phyloP scores from a whole-genome alignment of 306 rosid species.

The Lupinus albus region DNA sequence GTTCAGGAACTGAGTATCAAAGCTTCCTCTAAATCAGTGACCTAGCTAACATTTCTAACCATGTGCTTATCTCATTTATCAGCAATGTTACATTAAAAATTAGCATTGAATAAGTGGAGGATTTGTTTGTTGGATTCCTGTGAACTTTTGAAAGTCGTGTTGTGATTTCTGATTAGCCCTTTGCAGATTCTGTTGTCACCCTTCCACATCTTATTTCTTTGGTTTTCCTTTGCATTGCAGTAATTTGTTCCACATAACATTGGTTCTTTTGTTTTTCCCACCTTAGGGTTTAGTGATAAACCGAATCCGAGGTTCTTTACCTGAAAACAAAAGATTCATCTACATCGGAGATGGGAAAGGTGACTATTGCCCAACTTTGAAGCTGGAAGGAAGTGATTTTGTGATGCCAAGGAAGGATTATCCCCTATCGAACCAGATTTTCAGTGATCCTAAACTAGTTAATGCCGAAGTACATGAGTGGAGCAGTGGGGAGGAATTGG shows the following conservation, averaged over 20 bases:
- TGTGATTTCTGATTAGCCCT: not conserved
- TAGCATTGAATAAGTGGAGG: not conserved
- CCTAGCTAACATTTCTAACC: not conserved
- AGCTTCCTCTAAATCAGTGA: not conserved
- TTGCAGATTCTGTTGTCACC: not conserved
- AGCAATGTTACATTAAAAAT: not conserved
- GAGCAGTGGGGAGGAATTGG: slow-evolving; percentile 78
- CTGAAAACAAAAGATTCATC: slow-evolving; percentile 51
- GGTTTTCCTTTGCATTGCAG: not conserved
- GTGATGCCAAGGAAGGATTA: slow-evolving; percentile 85
- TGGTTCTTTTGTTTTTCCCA: slow-evolving; percentile 10
- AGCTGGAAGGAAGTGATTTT: slow-evolving; percentile 57
- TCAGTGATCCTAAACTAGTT: slow-evolving; percentile 47
- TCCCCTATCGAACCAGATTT: slow-evolving; percentile 66
- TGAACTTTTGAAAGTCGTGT: not conserved
- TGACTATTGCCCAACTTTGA: slow-evolving; percentile 80
- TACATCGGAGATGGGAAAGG: slow-evolving; percentile 84
- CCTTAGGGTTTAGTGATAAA: slow-evolving; percentile 69
- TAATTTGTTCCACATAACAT: not conserved
- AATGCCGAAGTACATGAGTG: slow-evolving; percentile 68
- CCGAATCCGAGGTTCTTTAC: slow-evolving; percentile 50
- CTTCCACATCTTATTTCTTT: not conserved
- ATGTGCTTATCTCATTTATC: not conserved
- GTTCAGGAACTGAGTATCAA: slow-evolving; percentile 1
- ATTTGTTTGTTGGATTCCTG: not conserved